Conservation (phyloP, 495 filamentous ascomycete species). For the Trichoderma parareesei region DNA sequence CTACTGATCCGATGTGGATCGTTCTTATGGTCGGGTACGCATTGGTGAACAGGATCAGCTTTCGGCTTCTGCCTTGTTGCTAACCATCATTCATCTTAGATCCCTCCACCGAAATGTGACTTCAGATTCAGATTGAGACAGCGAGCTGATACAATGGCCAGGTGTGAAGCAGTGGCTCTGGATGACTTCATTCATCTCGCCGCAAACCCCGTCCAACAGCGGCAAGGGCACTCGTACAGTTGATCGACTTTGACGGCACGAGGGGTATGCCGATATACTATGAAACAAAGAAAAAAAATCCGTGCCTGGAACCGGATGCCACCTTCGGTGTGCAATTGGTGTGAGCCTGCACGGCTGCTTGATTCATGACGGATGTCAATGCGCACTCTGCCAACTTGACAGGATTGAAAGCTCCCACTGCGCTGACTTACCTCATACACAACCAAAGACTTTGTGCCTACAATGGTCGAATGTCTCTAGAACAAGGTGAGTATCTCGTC, state of each 20-base stretch:
- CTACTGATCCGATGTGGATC: background rate
- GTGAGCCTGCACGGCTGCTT: too few species aligned
- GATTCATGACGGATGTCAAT: too few species aligned
- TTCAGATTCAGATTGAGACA: slow-evolving; percentile 54
- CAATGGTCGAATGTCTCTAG: slow-evolving; percentile 43
- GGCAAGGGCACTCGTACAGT: slow-evolving; percentile 38
- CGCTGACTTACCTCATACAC: slow-evolving; percentile 65
- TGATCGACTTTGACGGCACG: slow-evolving; percentile 51
- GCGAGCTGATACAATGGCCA: slow-evolving; percentile 57
- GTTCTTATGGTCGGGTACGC: background rate
- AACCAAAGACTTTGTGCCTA: slow-evolving; percentile 53
- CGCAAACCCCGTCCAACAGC: slow-evolving; percentile 19
- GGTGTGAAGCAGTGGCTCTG: slow-evolving; percentile 60
- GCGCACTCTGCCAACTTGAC: too few species aligned
- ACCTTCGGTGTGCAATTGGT: too few species aligned
- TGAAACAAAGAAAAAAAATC: slow-evolving; percentile 42
- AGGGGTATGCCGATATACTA: slow-evolving; percentile 48
- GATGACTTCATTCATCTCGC: slow-evolving; percentile 38
- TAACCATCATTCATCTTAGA: slow-evolving; percentile 57
- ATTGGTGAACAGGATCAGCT: too few species aligned
- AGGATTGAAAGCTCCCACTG: slow-evolving; percentile 34
- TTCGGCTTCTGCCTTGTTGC: slow-evolving; percentile 36
- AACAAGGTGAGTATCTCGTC: background rate
- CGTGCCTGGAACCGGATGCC: slow-evolving; percentile 39
- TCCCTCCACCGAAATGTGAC: slow-evolving; percentile 47